Conservation (phyloP, 2,329 filamentous ascomycete genomes). For the Phialemonium atrogriseum region DNA sequence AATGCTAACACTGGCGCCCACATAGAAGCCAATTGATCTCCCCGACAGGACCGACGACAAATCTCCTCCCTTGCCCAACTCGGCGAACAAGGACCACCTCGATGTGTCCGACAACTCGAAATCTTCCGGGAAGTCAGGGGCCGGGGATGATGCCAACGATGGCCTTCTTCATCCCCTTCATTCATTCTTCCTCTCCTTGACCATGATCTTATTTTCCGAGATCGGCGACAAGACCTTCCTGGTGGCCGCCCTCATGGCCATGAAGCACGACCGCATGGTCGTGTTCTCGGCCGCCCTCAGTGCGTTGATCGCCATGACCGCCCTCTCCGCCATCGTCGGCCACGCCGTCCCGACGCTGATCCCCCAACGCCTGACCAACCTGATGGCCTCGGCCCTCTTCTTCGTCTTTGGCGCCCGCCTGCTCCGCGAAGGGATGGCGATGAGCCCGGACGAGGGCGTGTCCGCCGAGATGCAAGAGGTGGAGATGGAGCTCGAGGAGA, state of each 20-base stretch:
- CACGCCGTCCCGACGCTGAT: slow-evolving; percentile 87
- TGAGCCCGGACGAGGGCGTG: slow-evolving; percentile 85
- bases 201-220: slow-evolving; percentile 96
- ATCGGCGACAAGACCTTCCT: slow-evolving; percentile 98
- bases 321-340: slow-evolving; percentile 84
- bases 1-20: slow-evolving; percentile 6
- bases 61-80: slow-evolving; percentile 59
- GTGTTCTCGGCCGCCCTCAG: slow-evolving; percentile 94
- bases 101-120: slow-evolving; percentile 36
- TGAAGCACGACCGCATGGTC: slow-evolving; percentile 89
- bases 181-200: slow-evolving; percentile 84
- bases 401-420: slow-evolving; percentile 81
- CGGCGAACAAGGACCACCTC: slow-evolving; percentile 56
- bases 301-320: slow-evolving; percentile 87
- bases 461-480: slow-evolving; percentile 98
- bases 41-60: slow-evolving; percentile 71
- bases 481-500: slow-evolving; percentile 86
- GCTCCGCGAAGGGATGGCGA: slow-evolving; percentile 76
- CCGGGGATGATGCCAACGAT: slow-evolving; percentile 35
- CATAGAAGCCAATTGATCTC: slow-evolving; percentile 71
- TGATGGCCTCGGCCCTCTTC: slow-evolving; percentile 78
- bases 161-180: slow-evolving; percentile 73
- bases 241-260: slow-evolving; percentile 95
- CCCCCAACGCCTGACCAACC: slow-evolving; percentile 82
- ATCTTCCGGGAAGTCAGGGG: slow-evolving; percentile 20